Percentiles rank a stretch among this genome's conserved stretches.
Evolutionary conservation across 139 green algal genomes (phyloP).

Genomic region (Closterium sp.): DNA sequence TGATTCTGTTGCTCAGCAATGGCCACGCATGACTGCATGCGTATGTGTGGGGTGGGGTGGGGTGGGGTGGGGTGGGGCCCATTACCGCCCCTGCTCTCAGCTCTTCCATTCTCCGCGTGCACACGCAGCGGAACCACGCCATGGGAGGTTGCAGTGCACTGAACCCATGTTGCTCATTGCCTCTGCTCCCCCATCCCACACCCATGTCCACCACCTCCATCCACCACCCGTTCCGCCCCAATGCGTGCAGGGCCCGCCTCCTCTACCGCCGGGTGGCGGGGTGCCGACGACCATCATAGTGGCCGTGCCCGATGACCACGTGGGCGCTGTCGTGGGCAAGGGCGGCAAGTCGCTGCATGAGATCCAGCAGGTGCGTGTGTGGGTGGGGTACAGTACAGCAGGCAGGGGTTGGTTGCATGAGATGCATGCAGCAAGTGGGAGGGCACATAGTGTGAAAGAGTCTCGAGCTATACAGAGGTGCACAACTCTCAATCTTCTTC

Average conservation of each 20-base stretch:
- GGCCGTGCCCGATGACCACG: constrained; percentile 67
- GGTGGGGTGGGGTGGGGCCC: no score
- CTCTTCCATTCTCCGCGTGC: no score
- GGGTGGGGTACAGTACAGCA: not conserved
- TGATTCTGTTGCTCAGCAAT: no score
- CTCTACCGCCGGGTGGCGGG: not conserved
- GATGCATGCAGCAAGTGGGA: not conserved
- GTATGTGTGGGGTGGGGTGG: no score
- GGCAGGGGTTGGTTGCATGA: not conserved
- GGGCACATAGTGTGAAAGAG: no score
- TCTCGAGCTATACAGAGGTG: no score
- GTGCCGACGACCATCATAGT: constrained; percentile 57
- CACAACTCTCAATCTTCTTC: no score
- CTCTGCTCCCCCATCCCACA: not conserved
- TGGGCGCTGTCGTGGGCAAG: constrained; percentile 76
- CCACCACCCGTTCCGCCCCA: not conserved
- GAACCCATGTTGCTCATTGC: not conserved
- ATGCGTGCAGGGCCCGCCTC: not conserved
- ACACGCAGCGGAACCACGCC: no score
- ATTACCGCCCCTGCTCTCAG: no score
- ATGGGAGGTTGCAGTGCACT: no score
- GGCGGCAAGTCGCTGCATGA: constrained; percentile 68
- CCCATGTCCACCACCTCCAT: not conserved
- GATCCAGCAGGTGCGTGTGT: constrained; percentile 62
- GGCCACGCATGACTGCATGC: no score